Percentiles rank a stretch among this genome's conserved stretches.
Conservation (phyloP, 768 basidiomycete species). For the Exidia glandulosa region DNA sequence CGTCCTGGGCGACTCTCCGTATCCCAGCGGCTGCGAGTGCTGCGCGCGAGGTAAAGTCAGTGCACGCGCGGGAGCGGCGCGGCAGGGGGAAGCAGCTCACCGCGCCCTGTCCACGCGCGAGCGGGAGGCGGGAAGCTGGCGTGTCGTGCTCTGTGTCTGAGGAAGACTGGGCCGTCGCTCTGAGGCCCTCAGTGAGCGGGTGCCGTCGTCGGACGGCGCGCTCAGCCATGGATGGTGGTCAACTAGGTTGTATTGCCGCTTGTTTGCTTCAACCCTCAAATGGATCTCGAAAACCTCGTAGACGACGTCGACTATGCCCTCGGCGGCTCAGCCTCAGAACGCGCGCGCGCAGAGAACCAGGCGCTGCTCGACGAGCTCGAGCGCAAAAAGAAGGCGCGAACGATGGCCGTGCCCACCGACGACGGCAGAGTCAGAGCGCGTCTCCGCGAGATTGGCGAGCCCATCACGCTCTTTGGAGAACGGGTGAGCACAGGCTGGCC, state of each 20-base stretch:
- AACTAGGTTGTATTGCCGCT: not conserved
- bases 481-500: constrained; percentile 50
- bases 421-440: constrained; percentile 85
- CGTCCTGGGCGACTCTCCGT: constrained; percentile 11
- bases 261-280: not conserved
- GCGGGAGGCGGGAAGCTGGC: not conserved
- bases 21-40: not conserved
- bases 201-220: not conserved
- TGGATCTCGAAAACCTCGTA: not conserved
- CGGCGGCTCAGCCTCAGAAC: constrained; percentile 15
- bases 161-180: not conserved
- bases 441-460: constrained; percentile 88
- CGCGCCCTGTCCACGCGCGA: not conserved
- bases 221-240: not conserved
- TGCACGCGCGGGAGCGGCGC: not conserved
- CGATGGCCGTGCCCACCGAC: constrained; percentile 92
- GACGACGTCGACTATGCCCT: not conserved
- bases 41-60: not conserved
- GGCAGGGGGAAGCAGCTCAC: not conserved
- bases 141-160: not conserved
- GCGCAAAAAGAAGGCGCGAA: constrained; percentile 89
- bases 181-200: not conserved
- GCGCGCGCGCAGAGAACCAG: constrained; percentile 40
- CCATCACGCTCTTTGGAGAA: constrained; percentile 96
- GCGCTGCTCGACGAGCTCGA: constrained; percentile 93